A percentile compares a stretch with the other conserved stretches of the same genome.
Evolutionary conservation across 352 stramenopile genomes (phyloP).

Genomic region (Phytophthora pistaciae): DNA sequence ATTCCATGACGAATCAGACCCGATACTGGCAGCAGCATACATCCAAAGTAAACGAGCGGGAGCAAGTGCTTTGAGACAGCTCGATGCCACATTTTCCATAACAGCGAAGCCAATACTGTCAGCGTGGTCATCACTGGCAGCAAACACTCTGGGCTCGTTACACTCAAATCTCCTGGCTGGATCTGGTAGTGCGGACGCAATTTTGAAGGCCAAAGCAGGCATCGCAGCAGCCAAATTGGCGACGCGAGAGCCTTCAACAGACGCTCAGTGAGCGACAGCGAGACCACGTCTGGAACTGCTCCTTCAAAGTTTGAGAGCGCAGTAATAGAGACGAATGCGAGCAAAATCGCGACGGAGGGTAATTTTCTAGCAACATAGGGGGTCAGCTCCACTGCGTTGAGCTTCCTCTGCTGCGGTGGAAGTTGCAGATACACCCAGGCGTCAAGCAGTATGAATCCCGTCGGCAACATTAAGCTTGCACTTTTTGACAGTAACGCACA

Average conservation of each 20-base stretch:
- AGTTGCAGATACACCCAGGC: conserved; percentile 19
- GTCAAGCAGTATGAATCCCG: conserved; percentile 46
- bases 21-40: conserved; percentile 57
- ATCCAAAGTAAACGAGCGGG: conserved; percentile 36
- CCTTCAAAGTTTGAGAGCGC: conserved; percentile 53
- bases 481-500: conserved; percentile 61
- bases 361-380: conserved; percentile 28
- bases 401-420: background rate
- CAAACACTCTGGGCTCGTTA: conserved; percentile 41
- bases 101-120: conserved; percentile 5
- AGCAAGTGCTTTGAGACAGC: conserved; percentile 28
- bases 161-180: conserved; percentile 37
- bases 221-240: conserved; percentile 38
- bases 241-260: conserved; percentile 48
- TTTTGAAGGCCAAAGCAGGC: conserved; percentile 48
- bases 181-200: conserved; percentile 64
- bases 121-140: conserved; percentile 25
- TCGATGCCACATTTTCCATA: conserved; percentile 7
- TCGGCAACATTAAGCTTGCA: conserved; percentile 42
- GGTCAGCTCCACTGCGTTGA: background rate
- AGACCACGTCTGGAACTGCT: conserved; percentile 44
- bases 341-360: conserved; percentile 21
- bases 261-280: conserved; percentile 36
- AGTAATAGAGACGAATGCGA: conserved; percentile 42
- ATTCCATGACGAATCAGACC: conserved; percentile 75